Evolutionary conservation across 371 early-diverging fungal species (phyloP), one percentile per base, ranked within the genome.

Genomic region (Basidiobolus meristosporus): DNA sequence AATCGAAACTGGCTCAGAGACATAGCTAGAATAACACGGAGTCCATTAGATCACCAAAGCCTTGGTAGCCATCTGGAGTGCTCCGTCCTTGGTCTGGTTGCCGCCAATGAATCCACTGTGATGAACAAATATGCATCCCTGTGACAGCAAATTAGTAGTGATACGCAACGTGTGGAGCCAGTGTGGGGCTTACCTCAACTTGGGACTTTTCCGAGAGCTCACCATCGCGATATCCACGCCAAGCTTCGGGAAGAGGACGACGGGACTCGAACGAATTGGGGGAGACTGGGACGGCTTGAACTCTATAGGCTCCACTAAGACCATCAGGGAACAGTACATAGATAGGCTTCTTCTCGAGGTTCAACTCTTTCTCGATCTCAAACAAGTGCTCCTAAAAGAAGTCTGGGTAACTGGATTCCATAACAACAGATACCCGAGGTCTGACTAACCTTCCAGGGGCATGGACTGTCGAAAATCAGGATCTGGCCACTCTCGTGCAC

Each of bases 211-310:
- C 70, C 40, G 76, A 70, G 48, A 99, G 56, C 31, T 75, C 85
- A 11, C 84, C 76, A 47, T 91, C 93, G 41, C 93, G 76, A 48
- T 81, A 56, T 4, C 99, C 99, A 47, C 93, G 68, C 99, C 99
- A 99, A 28, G 66, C 69, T 51, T 89, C 82, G 12, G 91, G 90
- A 42, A 99, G 62, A 15, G 95, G 77, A 53, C 83, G 80, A 46
- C 95, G 74, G 44, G 77, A 77, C 40, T 73, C 77, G 53, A 93
- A 93, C 14, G 82, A 79, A 41, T 70, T 79, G 20, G 72, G 77
- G 7, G 66, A 57, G 31, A 68, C 62, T 14, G 90, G 75, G 6
- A 93, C 79, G 32, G 78, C 73, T 59, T 82, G 85, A 15, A 86
- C 74, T 34, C 83, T 68, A 78, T 77, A 82, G 51, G 61, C 59